Base-by-base conservation (phyloP, 2,329 filamentous ascomycete species). In the Ascomycota sp. region DNA sequence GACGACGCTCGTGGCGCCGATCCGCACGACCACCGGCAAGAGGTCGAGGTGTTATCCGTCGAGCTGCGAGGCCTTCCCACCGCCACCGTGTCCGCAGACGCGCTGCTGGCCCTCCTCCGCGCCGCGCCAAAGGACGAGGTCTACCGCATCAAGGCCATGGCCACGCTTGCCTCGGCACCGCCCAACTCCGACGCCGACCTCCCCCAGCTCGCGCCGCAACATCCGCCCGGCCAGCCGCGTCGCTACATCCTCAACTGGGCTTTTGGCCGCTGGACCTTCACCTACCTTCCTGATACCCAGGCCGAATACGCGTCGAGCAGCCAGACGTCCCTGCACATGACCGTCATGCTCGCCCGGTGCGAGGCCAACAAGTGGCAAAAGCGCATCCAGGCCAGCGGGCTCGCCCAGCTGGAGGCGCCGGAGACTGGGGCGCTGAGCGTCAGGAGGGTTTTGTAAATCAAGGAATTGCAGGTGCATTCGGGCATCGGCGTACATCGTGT, bases 241-340 rank as follows among this genome's bases (percentile, higher is more conserved):
- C 63, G 79, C 32, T 94, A 89, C 47, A 93, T 98, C 27, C 65
- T 98, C 35, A 98, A 98, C 50, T 98, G 89, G 89, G 89, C 89
- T 0, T 98, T 98, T 54, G 83, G 83, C 1, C 67, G 89, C 20
- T 98, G 89, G 86, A 92, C 73, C 0, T 93, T 86, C 45, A 91
- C 83, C 2, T 61, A 68, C 4, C 44, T 64, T 4, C 44, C 48
- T 0, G 46, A 48, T 7, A 44, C 45, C 2, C 45, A 47, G 2
- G 45, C 43, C 8, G 65, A 74, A 47, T 65, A 72, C 45, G 48
- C 59, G 38, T 61, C 69, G 23, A 65, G 65, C 42, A 52, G 59
- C 23, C 56, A 75, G 28, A 50, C 61, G 1, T 52, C 62, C 11
- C 49, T 82, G 38, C 62, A 77, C 31, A 75, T 85, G 69, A 85